These are phyloP conservation scores for Pseudozyma tsukubaensis DNA, from an alignment of 1,284 basidiomycete genomes.

Conservation along the genomic window DNA sequence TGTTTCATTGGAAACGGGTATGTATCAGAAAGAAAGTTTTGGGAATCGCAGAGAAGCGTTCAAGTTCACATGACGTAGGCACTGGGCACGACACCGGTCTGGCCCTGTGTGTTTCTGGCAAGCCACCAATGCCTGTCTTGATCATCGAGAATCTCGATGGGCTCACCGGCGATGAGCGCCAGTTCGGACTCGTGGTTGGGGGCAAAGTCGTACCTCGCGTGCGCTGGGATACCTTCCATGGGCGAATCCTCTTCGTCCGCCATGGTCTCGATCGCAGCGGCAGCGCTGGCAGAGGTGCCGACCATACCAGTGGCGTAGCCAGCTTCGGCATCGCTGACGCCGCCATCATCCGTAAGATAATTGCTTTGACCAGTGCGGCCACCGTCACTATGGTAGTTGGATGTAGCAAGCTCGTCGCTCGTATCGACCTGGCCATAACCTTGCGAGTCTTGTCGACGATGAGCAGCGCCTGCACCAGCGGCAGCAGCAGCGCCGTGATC, in stretches of 20 bases:
- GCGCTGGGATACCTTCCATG: slow-evolving; percentile 58
- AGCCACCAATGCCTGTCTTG: slow-evolving; percentile 65
- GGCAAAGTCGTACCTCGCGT: slow-evolving; percentile 62
- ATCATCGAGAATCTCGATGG: slow-evolving; percentile 61
- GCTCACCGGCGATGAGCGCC: slow-evolving; percentile 54
- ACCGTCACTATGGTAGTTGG: slow-evolving; percentile 57
- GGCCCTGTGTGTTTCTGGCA: slow-evolving; percentile 49
- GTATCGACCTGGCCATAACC: slow-evolving; percentile 25
- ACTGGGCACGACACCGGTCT: slow-evolving; percentile 60
- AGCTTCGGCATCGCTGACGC: slow-evolving; percentile 34
- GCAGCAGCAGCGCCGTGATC: slow-evolving; percentile 82
- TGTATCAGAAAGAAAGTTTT: slow-evolving; percentile 5
- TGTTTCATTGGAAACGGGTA: slow-evolving; percentile 27
- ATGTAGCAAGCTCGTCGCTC: slow-evolving; percentile 69
- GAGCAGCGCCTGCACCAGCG: slow-evolving; percentile 33
- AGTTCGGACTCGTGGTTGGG: slow-evolving; percentile 63
- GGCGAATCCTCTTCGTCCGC: slow-evolving; percentile 42
- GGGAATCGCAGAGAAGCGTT: not conserved
- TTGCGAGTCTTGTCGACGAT: slow-evolving; percentile 71
- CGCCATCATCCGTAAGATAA: slow-evolving; percentile 68
- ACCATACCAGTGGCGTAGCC: slow-evolving; percentile 15
- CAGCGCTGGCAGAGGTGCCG: slow-evolving; percentile 72
- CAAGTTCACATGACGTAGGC: slow-evolving; percentile 56
- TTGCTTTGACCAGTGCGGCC: slow-evolving; percentile 46
- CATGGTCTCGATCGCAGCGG: slow-evolving; percentile 62